phyloP scores from a whole-genome alignment of 1,284 basidiomycete genomes.

The Volvariella surrecta region DNA sequence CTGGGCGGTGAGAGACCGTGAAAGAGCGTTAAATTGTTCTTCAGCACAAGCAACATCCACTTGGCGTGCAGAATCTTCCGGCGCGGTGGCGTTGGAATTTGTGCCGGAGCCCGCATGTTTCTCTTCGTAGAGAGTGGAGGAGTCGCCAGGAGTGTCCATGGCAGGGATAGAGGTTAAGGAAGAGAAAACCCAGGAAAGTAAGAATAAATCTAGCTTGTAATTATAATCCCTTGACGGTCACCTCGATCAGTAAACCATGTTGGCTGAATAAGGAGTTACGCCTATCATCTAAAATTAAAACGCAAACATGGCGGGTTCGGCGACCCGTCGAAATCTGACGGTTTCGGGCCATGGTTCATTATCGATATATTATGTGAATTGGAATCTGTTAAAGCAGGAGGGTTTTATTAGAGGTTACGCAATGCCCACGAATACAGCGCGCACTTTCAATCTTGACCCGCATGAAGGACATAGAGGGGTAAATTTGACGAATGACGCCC shows the following conservation, averaged over 20 bases:
- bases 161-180: not conserved
- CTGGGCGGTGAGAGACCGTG: constrained; percentile 23
- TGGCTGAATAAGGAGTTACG: no score
- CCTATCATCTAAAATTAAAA: no score
- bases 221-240: not conserved
- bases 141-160: constrained; percentile 24
- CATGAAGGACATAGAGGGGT: no score
- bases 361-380: no score
- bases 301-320: no score
- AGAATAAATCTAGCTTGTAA: not conserved
- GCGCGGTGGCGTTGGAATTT: not conserved
- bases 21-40: constrained; percentile 45
- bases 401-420: no score
- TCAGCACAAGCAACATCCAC: constrained; percentile 41
- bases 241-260: not conserved
- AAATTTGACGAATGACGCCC: no score
- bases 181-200: not conserved
- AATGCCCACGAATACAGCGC: no score
- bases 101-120: constrained; percentile 1
- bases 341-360: no score
- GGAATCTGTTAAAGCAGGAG: no score
- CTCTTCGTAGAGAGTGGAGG: constrained; percentile 20
- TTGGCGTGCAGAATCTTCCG: constrained; percentile 11
- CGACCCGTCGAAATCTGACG: no score
- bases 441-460: no score